Conservation (phyloP, 768 basidiomycete genomes). For the Glaciozyma antarctica region DNA sequence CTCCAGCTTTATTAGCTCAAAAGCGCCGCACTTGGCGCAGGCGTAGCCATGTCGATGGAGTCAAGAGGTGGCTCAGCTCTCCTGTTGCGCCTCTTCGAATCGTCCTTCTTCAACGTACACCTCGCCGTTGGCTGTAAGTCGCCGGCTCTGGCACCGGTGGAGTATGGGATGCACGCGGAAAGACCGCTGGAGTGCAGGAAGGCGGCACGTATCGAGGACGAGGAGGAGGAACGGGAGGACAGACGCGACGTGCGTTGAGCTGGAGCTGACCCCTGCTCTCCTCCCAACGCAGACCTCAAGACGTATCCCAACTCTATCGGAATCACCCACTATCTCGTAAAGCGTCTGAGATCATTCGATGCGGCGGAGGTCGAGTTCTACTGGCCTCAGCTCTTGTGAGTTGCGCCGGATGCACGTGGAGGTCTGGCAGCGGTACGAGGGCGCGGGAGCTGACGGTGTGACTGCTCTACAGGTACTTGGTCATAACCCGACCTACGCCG, state of each 20-base stretch:
- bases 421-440: not conserved
- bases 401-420: not conserved
- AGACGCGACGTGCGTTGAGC: not conserved
- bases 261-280: not conserved
- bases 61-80: constrained; percentile 14
- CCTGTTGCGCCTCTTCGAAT: constrained; percentile 34
- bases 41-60: too few species aligned
- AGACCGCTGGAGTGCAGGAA: not conserved
- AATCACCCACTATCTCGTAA: constrained; percentile 45
- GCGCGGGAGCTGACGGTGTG: not conserved
- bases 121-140: constrained; percentile 34
- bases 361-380: constrained; percentile 46
- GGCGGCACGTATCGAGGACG: too few species aligned
- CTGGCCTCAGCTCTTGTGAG: constrained; percentile 46
- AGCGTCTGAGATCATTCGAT: constrained; percentile 42
- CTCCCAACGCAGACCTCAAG: constrained; percentile 37
- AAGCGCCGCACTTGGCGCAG: too few species aligned
- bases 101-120: constrained; percentile 33
- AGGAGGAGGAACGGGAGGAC: too few species aligned
- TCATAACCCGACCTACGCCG: constrained; percentile 81
- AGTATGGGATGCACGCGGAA: too few species aligned
- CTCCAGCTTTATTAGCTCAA: too few species aligned
- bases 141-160: too few species aligned
- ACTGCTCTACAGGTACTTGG: constrained; percentile 60
- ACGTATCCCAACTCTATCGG: constrained; percentile 44